Conservation (phyloP, 352 stramenopile species). For the Phytophthora pini region DNA sequence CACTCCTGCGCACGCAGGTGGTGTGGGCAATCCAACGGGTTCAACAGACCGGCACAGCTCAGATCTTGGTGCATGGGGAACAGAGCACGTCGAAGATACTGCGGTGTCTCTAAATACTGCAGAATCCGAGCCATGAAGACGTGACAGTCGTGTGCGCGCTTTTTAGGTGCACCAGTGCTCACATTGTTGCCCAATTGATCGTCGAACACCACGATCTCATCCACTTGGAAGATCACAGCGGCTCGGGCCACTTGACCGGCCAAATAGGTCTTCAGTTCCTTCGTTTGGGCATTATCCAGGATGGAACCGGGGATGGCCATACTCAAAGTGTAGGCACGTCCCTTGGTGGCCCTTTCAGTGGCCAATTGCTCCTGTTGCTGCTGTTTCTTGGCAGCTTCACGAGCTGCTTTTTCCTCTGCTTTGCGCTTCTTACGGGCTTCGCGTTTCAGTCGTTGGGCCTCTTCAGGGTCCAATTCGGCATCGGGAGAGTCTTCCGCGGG, state of each 20-base stretch:
- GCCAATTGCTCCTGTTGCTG: constrained; percentile 33
- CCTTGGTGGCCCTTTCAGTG: constrained; percentile 56
- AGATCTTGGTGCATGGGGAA: constrained; percentile 98
- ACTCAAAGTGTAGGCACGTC: constrained; percentile 92
- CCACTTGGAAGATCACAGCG: constrained; percentile 97
- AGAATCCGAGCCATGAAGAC: constrained; percentile 91
- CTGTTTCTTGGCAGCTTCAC: constrained; percentile 49
- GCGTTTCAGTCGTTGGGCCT: constrained; percentile 51
- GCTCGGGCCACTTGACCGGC: constrained; percentile 96
- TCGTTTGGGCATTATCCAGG: constrained; percentile 97
- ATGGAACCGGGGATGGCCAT: constrained; percentile 97
- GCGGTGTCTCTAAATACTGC: constrained; percentile 98
- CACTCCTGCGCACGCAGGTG: constrained; percentile 95
- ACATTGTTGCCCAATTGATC: constrained; percentile 88
- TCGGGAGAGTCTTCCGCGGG: constrained; percentile 6
- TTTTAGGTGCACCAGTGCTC: constrained; percentile 61
- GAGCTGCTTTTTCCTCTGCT: constrained; percentile 53
- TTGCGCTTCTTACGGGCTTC: constrained; percentile 79
- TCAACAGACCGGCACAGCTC: constrained; percentile 96
- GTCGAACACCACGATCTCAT: constrained; percentile 99
- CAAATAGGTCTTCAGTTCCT: constrained; percentile 97
- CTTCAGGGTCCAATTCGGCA: constrained; percentile 17
- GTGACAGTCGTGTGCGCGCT: constrained; percentile 72
- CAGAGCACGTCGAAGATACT: constrained; percentile 97
- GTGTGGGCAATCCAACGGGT: constrained; percentile 97